These are phyloP conservation scores for Effrenium voratum DNA, from an alignment of 73 alveolate species.

Conservation along the genomic window DNA sequence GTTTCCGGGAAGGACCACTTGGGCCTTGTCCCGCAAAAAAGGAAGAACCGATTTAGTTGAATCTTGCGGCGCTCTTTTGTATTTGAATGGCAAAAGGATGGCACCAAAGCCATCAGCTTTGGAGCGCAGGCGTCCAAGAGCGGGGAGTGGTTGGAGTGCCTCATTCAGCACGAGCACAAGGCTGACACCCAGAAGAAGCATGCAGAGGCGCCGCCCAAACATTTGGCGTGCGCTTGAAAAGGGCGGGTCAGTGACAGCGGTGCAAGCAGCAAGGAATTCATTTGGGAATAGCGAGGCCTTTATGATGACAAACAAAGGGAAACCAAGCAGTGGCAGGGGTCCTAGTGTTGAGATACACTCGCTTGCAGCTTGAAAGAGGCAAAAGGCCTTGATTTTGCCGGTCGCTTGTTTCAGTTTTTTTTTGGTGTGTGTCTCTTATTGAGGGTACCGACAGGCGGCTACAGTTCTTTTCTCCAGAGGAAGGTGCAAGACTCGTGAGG, in stretches of 20 bases:
- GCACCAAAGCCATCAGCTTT: too few relatives aligned
- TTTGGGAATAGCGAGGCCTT: not conserved
- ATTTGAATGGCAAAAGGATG: too few relatives aligned
- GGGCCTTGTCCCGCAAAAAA: too few relatives aligned
- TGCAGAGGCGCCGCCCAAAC: constrained; percentile 6
- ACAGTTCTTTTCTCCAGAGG: not conserved
- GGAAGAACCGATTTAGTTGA: too few relatives aligned
- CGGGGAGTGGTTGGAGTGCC: constrained; percentile 43
- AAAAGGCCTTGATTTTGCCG: too few relatives aligned
- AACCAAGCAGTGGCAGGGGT: not conserved
- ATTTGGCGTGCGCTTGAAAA: not conserved
- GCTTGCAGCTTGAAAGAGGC: too few relatives aligned
- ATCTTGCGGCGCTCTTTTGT: too few relatives aligned
- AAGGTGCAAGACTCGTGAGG: not conserved
- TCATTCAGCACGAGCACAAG: constrained; percentile 46
- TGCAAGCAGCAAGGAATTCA: not conserved
- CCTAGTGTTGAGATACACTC: too few relatives aligned
- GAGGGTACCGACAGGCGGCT: not conserved
- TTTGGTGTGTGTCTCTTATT: too few relatives aligned
- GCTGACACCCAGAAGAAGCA: constrained; percentile 47
- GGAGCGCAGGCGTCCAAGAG: too few relatives aligned
- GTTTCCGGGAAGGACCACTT: too few relatives aligned
- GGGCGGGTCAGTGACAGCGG: not conserved
- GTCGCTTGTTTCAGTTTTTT: too few relatives aligned
- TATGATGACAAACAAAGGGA: not conserved